phyloP scores from a whole-genome alignment of 1,284 basidiomycete genomes.

The Sanghuangporus sanghuang region DNA sequence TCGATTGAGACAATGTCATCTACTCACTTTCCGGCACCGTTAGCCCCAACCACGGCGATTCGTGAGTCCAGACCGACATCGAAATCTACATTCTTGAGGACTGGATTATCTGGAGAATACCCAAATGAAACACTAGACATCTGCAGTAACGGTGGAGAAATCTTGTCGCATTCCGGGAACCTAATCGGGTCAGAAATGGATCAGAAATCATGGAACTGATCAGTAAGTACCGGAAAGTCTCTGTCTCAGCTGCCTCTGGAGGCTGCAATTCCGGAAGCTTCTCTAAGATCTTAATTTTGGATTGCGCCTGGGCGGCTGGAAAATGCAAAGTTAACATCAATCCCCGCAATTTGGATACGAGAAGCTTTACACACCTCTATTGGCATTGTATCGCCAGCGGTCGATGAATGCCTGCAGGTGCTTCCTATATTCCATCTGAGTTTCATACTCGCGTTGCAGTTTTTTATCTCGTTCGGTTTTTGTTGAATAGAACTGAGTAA shows the following conservation, averaged over 20 bases:
- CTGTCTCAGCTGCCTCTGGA: slow-evolving; percentile 85
- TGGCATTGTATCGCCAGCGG: slow-evolving; percentile 93
- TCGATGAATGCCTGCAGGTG: slow-evolving; percentile 98
- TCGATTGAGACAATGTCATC: background rate
- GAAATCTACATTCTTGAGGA: slow-evolving; percentile 83
- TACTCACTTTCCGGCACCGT: slow-evolving; percentile 68
- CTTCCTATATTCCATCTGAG: slow-evolving; percentile 91
- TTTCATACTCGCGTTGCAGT: slow-evolving; percentile 90
- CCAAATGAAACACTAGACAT: slow-evolving; percentile 91
- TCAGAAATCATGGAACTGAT: background rate
- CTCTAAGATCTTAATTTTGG: slow-evolving; percentile 97
- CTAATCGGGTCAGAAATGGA: slow-evolving; percentile 30
- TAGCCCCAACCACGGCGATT: slow-evolving; percentile 87
- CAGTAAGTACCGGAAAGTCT: slow-evolving; percentile 55
- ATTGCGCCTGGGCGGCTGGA: slow-evolving; percentile 86
- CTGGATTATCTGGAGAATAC: slow-evolving; percentile 76
- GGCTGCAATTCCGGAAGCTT: slow-evolving; percentile 94
- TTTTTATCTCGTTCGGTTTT: slow-evolving; percentile 93
- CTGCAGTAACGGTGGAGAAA: slow-evolving; percentile 94
- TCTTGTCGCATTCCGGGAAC: slow-evolving; percentile 92
- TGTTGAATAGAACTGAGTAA: slow-evolving; percentile 98
- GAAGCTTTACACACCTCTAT: slow-evolving; percentile 50
- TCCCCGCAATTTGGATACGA: background rate
- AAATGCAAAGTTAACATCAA: slow-evolving; percentile 4
- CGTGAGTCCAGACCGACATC: slow-evolving; percentile 88